Conservation (phyloP, 1,139 yeast species). For the Fermentozyma sake region DNA sequence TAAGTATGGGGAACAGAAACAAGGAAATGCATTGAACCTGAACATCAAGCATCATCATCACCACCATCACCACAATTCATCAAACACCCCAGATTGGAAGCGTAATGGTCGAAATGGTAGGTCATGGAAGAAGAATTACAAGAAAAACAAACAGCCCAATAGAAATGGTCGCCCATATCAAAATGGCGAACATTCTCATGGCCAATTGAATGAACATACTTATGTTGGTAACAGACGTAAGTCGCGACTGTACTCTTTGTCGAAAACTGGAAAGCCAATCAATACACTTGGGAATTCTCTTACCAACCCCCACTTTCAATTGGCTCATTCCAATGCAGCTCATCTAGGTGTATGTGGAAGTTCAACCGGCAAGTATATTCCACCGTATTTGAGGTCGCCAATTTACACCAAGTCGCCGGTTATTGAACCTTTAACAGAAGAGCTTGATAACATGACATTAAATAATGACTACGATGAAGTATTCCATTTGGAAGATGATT, state of each 20-base stretch:
- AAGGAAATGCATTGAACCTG: no score
- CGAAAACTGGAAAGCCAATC: conserved; percentile 2
- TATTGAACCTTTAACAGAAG: conserved; percentile 34
- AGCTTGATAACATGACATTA: conserved; percentile 32
- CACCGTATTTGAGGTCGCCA: conserved; percentile 45
- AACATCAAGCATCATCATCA: conserved; percentile 3
- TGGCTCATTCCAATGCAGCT: conserved; percentile 4
- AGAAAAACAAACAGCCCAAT: conserved; percentile 4
- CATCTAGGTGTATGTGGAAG: conserved; percentile 5
- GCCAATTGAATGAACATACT: conserved; percentile 1
- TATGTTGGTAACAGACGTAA: conserved; percentile 9
- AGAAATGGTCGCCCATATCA: conserved; percentile 12
- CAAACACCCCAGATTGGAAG: conserved; percentile 22
- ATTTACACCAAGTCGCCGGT: conserved; percentile 30
- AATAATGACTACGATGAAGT: conserved; percentile 35
- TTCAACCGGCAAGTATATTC: conserved; percentile 35
- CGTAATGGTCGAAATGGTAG: conserved; percentile 26
- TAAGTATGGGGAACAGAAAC: conserved; percentile 49
- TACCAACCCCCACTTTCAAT: no score
- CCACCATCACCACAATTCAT: conserved; percentile 13
- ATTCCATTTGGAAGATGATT: conserved; percentile 44
- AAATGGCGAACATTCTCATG: conserved; percentile 5
- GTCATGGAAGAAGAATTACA: conserved; percentile 24
- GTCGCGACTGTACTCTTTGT: conserved; percentile 28
- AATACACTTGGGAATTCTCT: no score